Evolutionary conservation across 2,329 filamentous ascomycete genomes (phyloP).

Genomic region (Emmonsia crescens): DNA sequence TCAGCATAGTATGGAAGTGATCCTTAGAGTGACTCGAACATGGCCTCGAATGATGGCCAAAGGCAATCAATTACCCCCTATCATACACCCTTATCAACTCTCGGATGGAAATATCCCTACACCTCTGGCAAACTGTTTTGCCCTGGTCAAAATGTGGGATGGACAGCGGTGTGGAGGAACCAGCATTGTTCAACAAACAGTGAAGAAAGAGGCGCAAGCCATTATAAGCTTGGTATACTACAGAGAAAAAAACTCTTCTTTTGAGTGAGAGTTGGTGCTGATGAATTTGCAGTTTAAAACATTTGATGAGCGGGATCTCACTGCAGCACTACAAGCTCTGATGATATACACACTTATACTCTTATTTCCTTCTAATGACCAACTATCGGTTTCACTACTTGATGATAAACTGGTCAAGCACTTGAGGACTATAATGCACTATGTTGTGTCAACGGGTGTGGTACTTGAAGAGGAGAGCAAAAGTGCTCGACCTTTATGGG

Average conservation of each 20-base stretch:
- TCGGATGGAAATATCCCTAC: slow-evolving; percentile 14
- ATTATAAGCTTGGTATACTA: slow-evolving; percentile 23
- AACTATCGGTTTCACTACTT: slow-evolving; percentile 13
- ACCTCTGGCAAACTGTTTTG: slow-evolving; percentile 28
- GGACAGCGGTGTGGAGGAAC: slow-evolving; percentile 20
- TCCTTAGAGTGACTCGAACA: slow-evolving; percentile 27
- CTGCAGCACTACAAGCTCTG: slow-evolving; percentile 28
- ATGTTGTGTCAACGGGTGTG: slow-evolving; percentile 24
- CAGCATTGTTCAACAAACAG: slow-evolving; percentile 24
- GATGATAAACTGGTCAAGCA: slow-evolving; percentile 21
- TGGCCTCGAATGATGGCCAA: slow-evolving; percentile 32
- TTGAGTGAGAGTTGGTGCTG: background rate
- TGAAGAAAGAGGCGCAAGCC: slow-evolving; percentile 23
- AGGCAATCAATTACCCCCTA: slow-evolving; percentile 27
- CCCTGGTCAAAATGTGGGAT: slow-evolving; percentile 30
- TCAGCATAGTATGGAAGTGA: slow-evolving; percentile 22
- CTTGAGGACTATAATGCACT: slow-evolving; percentile 23
- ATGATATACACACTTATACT: slow-evolving; percentile 30
- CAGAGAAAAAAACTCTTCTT: background rate
- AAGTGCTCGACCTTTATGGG: slow-evolving; percentile 24
- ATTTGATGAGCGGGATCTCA: slow-evolving; percentile 24
- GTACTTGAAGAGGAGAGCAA: slow-evolving; percentile 26
- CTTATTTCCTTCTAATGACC: slow-evolving; percentile 25
- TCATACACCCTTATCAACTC: slow-evolving; percentile 24
- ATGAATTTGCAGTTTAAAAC: slow-evolving; percentile 19